Percentiles rank a stretch among this genome's conserved stretches.
phyloP scores from a whole-genome alignment of 2,329 filamentous ascomycete genomes.

The Paramyrothecium sp. region DNA sequence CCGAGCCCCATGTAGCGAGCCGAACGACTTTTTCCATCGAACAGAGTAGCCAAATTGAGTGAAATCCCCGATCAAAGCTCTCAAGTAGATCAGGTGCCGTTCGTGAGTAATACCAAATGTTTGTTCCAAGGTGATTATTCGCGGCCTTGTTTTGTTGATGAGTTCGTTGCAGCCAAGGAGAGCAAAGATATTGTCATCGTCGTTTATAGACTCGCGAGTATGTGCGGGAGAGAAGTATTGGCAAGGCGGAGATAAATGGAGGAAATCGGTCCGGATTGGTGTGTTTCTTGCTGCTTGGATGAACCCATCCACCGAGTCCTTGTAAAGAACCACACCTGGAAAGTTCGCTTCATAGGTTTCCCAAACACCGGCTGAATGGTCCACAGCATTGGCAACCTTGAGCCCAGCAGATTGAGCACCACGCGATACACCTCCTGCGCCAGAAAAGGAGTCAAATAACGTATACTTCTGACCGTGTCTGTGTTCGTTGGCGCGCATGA shows the following conservation, averaged over 20 bases:
- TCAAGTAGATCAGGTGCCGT: constrained; percentile 54
- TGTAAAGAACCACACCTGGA: constrained; percentile 43
- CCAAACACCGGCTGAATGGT: constrained; percentile 57
- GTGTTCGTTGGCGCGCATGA: not conserved
- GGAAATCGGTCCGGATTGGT: constrained; percentile 56
- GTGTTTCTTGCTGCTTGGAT: constrained; percentile 28
- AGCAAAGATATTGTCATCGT: constrained; percentile 67
- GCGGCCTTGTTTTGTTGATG: constrained; percentile 57
- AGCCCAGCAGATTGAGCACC: constrained; percentile 62
- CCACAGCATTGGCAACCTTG: constrained; percentile 60
- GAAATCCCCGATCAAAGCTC: constrained; percentile 61
- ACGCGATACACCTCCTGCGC: constrained; percentile 68
- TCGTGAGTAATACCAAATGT: constrained; percentile 65
- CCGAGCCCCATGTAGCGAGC: constrained; percentile 48
- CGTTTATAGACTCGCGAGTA: constrained; percentile 64
- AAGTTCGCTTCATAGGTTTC: constrained; percentile 61
- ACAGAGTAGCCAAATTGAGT: constrained; percentile 67
- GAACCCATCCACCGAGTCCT: constrained; percentile 48
- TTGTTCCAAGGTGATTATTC: constrained; percentile 76
- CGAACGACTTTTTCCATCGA: constrained; percentile 63
- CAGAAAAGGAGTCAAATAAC: constrained; percentile 70
- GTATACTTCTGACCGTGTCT: constrained; percentile 53
- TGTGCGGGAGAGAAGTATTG: constrained; percentile 74
- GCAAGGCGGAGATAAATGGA: constrained; percentile 77
- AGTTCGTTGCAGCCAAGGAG: constrained; percentile 54